A percentile compares a stretch with the other conserved stretches of the same genome.
Conservation (phyloP, 768 basidiomycete genomes). For the Leucosporidium yakuticum region DNA sequence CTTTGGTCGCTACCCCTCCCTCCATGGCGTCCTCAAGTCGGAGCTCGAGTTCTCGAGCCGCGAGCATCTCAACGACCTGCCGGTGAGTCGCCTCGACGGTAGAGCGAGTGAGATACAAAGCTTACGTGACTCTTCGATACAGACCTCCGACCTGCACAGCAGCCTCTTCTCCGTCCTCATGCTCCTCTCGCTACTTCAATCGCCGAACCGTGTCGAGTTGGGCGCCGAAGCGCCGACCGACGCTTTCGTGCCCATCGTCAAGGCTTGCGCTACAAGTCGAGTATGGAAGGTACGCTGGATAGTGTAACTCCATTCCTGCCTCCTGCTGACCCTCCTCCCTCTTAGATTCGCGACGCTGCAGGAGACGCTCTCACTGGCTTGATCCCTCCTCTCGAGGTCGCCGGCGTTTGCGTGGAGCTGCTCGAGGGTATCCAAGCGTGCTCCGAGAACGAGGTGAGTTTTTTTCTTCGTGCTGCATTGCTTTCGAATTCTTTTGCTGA, state of each 20-base stretch:
- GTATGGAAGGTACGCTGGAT: constrained; percentile 32
- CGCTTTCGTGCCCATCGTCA: constrained; percentile 20
- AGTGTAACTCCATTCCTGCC: too few relatives aligned
- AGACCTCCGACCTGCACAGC: constrained; percentile 27
- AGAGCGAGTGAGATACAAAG: too few relatives aligned
- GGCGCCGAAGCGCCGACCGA: not conserved
- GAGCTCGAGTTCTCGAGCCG: constrained; percentile 26
- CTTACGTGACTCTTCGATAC: not conserved
- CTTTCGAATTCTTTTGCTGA: not conserved
- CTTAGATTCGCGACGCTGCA: constrained; percentile 29
- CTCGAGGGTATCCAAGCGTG: not conserved
- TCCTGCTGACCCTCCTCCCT: not conserved
- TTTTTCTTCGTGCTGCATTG: too few relatives aligned
- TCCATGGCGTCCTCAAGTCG: constrained; percentile 8
- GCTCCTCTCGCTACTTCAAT: constrained; percentile 29
- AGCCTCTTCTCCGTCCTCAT: constrained; percentile 33
- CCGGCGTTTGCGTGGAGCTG: not conserved
- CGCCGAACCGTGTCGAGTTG: constrained; percentile 13
- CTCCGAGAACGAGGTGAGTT: constrained; percentile 24
- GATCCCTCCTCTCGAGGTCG: constrained; percentile 11
- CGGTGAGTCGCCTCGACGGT: constrained; percentile 6
- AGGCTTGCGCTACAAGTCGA: constrained; percentile 12
- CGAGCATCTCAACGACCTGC: constrained; percentile 15
- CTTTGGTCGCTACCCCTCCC: constrained; percentile 24
- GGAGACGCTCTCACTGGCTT: constrained; percentile 30